phyloP scores from a whole-genome alignment of 1,139 yeast genomes.

The Arxiozyma slooffiae region DNA sequence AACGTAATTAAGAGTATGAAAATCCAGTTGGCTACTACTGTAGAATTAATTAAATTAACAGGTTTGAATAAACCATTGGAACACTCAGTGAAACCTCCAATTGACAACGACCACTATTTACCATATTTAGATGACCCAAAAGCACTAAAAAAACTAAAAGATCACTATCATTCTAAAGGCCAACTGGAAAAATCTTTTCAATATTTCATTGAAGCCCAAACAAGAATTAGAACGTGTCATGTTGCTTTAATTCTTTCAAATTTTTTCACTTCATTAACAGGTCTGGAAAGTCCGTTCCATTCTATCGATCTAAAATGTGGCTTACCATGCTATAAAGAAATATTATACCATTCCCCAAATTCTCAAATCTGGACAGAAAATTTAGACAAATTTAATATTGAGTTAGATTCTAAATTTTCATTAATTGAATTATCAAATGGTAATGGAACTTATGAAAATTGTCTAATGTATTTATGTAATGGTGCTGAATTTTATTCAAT shows the following conservation, averaged over 20 bases:
- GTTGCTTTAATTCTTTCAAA: conserved; percentile 66
- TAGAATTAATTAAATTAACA: conserved; percentile 69
- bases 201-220: conserved; percentile 71
- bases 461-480: conserved; percentile 41
- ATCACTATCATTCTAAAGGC: conserved; percentile 29
- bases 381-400: conserved; percentile 31
- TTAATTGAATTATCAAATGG: conserved; percentile 54
- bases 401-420: conserved; percentile 40
- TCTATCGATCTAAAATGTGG: conserved; percentile 65
- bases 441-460: conserved; percentile 39
- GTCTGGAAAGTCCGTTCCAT: conserved; percentile 47
- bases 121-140: conserved; percentile 30
- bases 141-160: conserved; percentile 29
- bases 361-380: conserved; percentile 48
- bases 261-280: conserved; percentile 58
- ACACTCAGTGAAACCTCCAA: conserved; percentile 51
- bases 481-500: conserved; percentile 34
- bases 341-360: conserved; percentile 55
- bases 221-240: conserved; percentile 78
- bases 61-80: conserved; percentile 65
- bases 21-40: conserved; percentile 67
- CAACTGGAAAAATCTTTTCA: conserved; percentile 49
- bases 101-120: conserved; percentile 29
- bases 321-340: conserved; percentile 53
- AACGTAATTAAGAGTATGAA: conserved; percentile 65